These are phyloP conservation scores for Ascochyta lentis DNA, from an alignment of 2,329 filamentous ascomycete species.

Conservation along the genomic window DNA sequence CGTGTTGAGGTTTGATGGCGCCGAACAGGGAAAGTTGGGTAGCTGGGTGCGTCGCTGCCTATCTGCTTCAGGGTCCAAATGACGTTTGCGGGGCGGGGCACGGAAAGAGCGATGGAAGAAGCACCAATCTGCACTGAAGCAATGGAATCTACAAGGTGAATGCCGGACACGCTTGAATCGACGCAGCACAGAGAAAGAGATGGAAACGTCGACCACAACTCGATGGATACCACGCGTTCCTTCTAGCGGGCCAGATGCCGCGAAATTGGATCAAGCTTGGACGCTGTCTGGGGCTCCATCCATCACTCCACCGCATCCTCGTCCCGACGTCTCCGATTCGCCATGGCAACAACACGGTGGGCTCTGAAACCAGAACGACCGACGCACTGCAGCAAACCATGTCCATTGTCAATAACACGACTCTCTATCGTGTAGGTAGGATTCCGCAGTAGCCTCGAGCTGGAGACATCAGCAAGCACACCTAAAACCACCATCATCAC, in stretches of 20 bases:
- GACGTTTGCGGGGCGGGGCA: constrained; percentile 27
- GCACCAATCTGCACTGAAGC: constrained; percentile 15
- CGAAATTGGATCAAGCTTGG: constrained; percentile 24
- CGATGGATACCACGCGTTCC: constrained; percentile 20
- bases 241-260: constrained; percentile 17
- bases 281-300: constrained; percentile 18
- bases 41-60: constrained; percentile 21
- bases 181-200: constrained; percentile 9
- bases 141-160: constrained; percentile 7
- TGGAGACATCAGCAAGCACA: no score
- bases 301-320: constrained; percentile 14
- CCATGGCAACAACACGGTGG: neutral
- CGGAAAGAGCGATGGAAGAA: constrained; percentile 20
- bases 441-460: no score
- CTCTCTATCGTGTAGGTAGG: neutral
- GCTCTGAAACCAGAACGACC: neutral
- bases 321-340: constrained; percentile 13
- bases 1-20: constrained; percentile 9
- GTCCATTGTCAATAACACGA: neutral
- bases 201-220: constrained; percentile 23
- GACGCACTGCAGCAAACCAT: neutral
- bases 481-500: no score
- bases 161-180: neutral
- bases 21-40: constrained; percentile 2
- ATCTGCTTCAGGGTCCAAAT: constrained; percentile 25